phyloP scores from a whole-genome alignment of 1,284 basidiomycete genomes.

The Tetrapyrgos nigripes region DNA sequence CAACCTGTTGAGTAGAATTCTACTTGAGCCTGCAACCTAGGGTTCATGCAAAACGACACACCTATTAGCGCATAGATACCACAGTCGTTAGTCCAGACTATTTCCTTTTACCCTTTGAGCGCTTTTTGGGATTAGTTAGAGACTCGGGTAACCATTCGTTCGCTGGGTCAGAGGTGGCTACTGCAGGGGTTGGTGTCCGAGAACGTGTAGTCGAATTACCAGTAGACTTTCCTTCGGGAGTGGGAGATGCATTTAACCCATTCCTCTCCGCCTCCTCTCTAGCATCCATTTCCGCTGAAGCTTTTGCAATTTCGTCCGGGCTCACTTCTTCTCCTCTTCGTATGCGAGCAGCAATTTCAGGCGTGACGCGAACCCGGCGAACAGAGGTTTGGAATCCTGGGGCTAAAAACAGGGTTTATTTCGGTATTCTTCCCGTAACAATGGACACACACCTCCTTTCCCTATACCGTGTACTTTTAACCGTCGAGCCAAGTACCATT shows the following conservation, averaged over 20 bases:
- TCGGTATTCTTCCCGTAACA: neutral
- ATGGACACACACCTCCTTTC: slow-evolving; percentile 49
- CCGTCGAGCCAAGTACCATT: slow-evolving; percentile 53
- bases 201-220: neutral
- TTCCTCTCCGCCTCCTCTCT: slow-evolving; percentile 36
- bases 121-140: slow-evolving; percentile 47
- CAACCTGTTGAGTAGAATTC: no score
- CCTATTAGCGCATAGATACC: no score
- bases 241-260: neutral
- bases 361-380: slow-evolving; percentile 50
- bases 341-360: slow-evolving; percentile 53
- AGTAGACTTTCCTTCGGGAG: neutral
- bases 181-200: neutral
- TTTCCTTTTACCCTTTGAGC: slow-evolving; percentile 45
- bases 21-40: no score
- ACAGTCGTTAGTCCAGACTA: no score
- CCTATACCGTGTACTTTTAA: slow-evolving; percentile 54
- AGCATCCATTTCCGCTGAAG: slow-evolving; percentile 39
- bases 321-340: slow-evolving; percentile 54
- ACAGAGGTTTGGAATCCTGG: slow-evolving; percentile 60
- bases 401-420: slow-evolving; percentile 33
- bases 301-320: slow-evolving; percentile 54
- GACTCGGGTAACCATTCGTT: slow-evolving; percentile 58
- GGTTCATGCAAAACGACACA: no score
- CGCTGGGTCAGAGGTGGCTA: slow-evolving; percentile 17